Percentiles rank a stretch among this genome's conserved stretches.
phyloP scores from a whole-genome alignment of 1,284 basidiomycete species.

The Entoloma clypeatum region DNA sequence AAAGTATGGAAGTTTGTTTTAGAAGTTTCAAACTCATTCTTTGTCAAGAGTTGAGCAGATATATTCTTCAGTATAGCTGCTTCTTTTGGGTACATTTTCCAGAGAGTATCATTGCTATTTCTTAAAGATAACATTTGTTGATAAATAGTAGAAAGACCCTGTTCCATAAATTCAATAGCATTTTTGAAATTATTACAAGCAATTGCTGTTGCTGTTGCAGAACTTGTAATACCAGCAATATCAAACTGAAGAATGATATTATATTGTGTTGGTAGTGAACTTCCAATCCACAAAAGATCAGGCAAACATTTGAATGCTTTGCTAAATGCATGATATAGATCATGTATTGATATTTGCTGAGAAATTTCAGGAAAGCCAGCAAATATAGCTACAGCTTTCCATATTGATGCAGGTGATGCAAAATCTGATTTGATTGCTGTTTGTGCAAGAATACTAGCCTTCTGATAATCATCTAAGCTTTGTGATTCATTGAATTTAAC shows the following conservation, averaged over 20 bases:
- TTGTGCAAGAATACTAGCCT: too few species aligned
- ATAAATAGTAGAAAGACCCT: conserved; percentile 8
- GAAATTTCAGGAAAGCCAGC: background rate
- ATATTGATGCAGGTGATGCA: background rate
- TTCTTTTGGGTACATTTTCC: background rate
- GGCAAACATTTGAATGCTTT: background rate
- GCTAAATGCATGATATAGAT: too few species aligned
- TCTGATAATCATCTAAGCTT: too few species aligned
- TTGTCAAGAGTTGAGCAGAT: conserved; percentile 1
- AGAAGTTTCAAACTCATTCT: background rate
- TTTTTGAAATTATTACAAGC: background rate
- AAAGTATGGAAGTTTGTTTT: background rate
- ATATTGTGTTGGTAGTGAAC: background rate
- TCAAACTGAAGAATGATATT: background rate
- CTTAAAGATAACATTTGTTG: conserved; percentile 6
- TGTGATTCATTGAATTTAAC: too few species aligned
- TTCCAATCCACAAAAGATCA: conserved; percentile 5
- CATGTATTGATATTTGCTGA: too few species aligned
- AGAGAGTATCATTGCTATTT: background rate
- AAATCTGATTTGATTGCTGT: too few species aligned
- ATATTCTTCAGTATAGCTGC: conserved; percentile 2
- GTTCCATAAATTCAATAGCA: conserved; percentile 7
- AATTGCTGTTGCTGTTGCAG: background rate
- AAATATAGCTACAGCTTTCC: background rate
- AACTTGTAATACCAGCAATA: background rate